These are phyloP conservation scores for Penicillium sp. DNA, from an alignment of 2,329 filamentous ascomycete species.

Conservation along the genomic window DNA sequence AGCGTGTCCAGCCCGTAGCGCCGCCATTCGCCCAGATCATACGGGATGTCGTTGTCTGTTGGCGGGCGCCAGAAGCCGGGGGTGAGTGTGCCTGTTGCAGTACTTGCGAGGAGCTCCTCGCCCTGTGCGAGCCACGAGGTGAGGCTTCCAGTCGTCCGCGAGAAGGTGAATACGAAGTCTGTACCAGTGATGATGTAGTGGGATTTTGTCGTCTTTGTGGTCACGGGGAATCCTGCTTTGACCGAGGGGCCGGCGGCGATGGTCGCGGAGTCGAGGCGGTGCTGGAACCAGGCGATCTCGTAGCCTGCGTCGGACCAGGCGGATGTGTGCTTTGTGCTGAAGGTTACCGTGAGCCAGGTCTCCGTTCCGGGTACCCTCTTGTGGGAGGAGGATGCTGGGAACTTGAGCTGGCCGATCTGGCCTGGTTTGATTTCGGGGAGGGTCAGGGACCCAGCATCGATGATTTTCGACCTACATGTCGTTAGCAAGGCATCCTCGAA, in stretches of 20 bases:
- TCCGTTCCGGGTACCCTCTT: slow-evolving; percentile 32
- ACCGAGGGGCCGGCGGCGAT: background rate
- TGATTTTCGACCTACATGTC: background rate
- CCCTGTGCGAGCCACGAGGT: slow-evolving; percentile 4
- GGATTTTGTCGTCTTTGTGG: background rate
- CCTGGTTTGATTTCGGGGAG: slow-evolving; percentile 9
- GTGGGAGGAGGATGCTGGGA: background rate
- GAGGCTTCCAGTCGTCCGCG: slow-evolving; percentile 12
- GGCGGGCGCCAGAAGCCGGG: slow-evolving; percentile 39
- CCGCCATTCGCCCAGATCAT: slow-evolving; percentile 32
- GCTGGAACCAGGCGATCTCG: slow-evolving; percentile 22
- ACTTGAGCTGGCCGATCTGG: background rate
- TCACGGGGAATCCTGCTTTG: background rate
- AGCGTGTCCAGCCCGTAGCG: slow-evolving; percentile 27
- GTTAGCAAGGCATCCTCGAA: background rate
- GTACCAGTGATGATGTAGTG: slow-evolving; percentile 11
- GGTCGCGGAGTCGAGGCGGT: slow-evolving; percentile 2
- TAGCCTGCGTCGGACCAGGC: slow-evolving; percentile 61
- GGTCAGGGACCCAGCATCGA: slow-evolving; percentile 2
- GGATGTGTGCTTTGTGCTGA: slow-evolving; percentile 47
- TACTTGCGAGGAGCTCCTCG: background rate
- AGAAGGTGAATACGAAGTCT: slow-evolving; percentile 17
- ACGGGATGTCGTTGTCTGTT: slow-evolving; percentile 37
- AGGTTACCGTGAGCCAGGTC: slow-evolving; percentile 32
- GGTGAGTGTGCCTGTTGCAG: background rate